Percentiles rank a stretch among this genome's conserved stretches.
Conservation (phyloP, 1,284 basidiomycete species). For the Blastosporella zonata region DNA sequence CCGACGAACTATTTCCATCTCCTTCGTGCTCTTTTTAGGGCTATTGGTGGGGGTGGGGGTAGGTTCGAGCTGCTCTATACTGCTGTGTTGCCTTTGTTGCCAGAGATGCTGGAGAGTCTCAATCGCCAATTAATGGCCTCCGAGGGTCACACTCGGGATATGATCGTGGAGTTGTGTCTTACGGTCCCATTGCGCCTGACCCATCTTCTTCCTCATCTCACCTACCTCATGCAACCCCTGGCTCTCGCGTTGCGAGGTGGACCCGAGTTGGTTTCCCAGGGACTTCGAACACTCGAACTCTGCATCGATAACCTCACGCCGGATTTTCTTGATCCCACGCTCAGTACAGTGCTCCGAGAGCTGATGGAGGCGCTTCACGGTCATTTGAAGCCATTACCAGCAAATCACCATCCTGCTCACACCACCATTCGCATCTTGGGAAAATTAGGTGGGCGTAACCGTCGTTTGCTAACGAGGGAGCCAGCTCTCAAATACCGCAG, state of each 20-base stretch:
- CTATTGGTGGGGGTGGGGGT: conserved; percentile 93
- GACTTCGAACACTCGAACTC: conserved; percentile 94
- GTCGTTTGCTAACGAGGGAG: conserved; percentile 83
- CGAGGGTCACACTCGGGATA: conserved; percentile 75
- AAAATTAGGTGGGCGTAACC: conserved; percentile 94
- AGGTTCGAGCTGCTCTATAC: conserved; percentile 95
- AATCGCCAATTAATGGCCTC: conserved; percentile 88
- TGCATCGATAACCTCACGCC: conserved; percentile 99
- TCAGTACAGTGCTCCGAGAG: conserved; percentile 90
- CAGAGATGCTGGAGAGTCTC: conserved; percentile 95
- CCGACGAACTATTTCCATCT: conserved; percentile 94
- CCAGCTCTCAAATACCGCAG: conserved; percentile 73
- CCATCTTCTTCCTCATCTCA: conserved; percentile 93
- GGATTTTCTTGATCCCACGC: conserved; percentile 96
- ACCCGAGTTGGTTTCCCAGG: conserved; percentile 92
- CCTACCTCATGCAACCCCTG: conserved; percentile 96
- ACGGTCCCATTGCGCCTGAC: conserved; percentile 96
- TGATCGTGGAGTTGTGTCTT: conserved; percentile 96
- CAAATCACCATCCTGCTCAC: conserved; percentile 90
- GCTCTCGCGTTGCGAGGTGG: conserved; percentile 88
- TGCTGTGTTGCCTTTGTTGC: conserved; percentile 93
- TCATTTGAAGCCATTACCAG: conserved; percentile 88
- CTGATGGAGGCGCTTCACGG: conserved; percentile 94
- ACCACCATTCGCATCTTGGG: conserved; percentile 96
- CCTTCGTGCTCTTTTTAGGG: conserved; percentile 92